Conservation (phyloP, 306 rosid species). For the Cicer pinnatifidum region DNA sequence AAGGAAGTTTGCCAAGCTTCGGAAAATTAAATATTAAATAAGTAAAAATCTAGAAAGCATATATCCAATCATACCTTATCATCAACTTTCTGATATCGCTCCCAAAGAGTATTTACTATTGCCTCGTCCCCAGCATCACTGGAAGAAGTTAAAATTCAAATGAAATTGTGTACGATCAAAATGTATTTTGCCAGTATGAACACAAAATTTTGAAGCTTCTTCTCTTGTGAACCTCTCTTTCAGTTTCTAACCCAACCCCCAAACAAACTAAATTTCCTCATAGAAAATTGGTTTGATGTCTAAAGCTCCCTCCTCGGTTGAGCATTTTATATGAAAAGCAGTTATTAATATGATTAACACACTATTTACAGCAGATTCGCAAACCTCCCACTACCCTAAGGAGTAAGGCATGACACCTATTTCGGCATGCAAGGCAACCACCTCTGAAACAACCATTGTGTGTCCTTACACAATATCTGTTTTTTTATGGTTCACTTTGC, state of each 20-base stretch:
- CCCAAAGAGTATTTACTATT: conserved; percentile 86
- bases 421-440: conserved; percentile 21
- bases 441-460: conserved; percentile 22
- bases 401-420: conserved; percentile 1
- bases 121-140: conserved; percentile 95
- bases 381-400: conserved; percentile 15
- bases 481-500: not conserved
- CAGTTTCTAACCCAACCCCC: conserved; percentile 12
- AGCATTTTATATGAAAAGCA: conserved; percentile 21
- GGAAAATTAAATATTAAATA: conserved; percentile 24
- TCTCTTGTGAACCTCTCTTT: conserved; percentile 15
- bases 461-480: not conserved
- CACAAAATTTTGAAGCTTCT: conserved; percentile 25
- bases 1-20: conserved; percentile 41
- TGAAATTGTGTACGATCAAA: conserved; percentile 30
- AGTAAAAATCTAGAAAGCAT: conserved; percentile 28
- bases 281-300: not conserved
- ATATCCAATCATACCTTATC: conserved; percentile 75
- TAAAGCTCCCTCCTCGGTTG: not conserved
- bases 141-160: conserved; percentile 45
- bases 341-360: conserved; percentile 9
- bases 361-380: conserved; percentile 23
- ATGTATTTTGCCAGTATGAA: conserved; percentile 1
- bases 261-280: not conserved
- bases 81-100: conserved; percentile 68